A percentile compares a stretch with the other conserved stretches of the same genome.
Conservation (phyloP, 768 basidiomycete species). For the Collybiopsis luxurians region DNA sequence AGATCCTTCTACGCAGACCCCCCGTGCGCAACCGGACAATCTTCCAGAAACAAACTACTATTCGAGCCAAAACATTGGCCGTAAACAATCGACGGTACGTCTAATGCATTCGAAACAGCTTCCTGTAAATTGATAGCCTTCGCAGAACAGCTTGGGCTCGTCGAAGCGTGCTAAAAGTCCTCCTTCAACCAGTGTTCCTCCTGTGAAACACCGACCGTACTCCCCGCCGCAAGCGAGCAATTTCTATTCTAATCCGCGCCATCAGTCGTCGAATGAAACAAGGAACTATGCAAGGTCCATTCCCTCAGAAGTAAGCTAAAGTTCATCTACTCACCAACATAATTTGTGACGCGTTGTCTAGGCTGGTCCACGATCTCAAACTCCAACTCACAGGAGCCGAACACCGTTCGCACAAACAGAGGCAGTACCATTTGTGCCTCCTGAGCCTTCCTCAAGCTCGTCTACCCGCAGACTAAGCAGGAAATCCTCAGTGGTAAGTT, state of each 20-base stretch:
- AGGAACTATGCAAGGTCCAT: background rate
- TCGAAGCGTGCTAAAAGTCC: constrained; percentile 3
- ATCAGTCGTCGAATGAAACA: background rate
- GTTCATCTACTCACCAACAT: background rate
- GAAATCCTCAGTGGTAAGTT: background rate
- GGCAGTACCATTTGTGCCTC: background rate
- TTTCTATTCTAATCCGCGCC: constrained; percentile 3
- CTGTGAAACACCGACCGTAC: background rate
- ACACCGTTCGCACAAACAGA: background rate
- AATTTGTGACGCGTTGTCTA: background rate
- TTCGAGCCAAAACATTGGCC: background rate
- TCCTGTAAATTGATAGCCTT: background rate
- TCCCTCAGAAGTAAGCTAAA: background rate
- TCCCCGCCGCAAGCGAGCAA: background rate
- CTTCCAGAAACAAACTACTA: background rate
- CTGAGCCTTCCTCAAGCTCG: background rate
- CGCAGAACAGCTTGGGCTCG: background rate
- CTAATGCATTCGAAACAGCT: no score
- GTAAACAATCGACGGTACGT: constrained; percentile 4
- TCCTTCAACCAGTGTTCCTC: background rate
- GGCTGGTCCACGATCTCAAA: background rate
- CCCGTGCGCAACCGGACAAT: background rate
- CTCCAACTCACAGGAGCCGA: background rate
- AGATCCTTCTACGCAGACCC: background rate
- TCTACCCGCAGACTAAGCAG: background rate